phyloP scores from a whole-genome alignment of 179 eudicot genomes.

The Sideroxylon spinosum region DNA sequence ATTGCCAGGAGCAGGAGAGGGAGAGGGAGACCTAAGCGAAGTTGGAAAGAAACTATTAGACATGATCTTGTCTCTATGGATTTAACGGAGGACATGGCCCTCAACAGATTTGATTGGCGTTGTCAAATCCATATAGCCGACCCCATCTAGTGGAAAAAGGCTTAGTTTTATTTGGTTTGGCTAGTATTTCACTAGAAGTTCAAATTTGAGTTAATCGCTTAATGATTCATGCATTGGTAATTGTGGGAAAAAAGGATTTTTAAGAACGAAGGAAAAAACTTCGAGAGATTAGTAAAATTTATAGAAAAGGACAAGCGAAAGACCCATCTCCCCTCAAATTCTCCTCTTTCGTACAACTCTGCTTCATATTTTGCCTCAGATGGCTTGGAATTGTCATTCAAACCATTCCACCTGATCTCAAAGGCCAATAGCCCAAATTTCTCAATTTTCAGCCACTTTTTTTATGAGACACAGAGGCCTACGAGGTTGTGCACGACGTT shows the following conservation, averaged over 20 bases:
- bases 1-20: no score
- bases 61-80: no score
- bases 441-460: not conserved
- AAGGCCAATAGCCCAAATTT: conserved; percentile 31
- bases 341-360: conserved; percentile 36
- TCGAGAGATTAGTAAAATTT: no score
- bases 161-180: no score
- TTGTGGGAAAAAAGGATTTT: not conserved
- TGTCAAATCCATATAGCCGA: no score
- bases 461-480: conserved; percentile 23
- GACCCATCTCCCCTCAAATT: conserved; percentile 30
- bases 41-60: no score
- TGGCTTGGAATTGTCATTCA: conserved; percentile 27
- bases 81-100: no score
- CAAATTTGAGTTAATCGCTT: not conserved
- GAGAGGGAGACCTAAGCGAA: no score
- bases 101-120: no score
- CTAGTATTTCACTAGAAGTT: not conserved
- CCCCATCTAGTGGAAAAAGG: no score
- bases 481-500: conserved; percentile 36
- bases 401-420: conserved; percentile 75
- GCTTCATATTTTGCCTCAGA: conserved; percentile 23
- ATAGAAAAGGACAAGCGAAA: no score
- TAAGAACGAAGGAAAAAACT: no score
- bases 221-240: not conserved